Base-by-base conservation (phyloP, 2,329 filamentous ascomycete genomes). In the Ophiostoma piceae region DNA sequence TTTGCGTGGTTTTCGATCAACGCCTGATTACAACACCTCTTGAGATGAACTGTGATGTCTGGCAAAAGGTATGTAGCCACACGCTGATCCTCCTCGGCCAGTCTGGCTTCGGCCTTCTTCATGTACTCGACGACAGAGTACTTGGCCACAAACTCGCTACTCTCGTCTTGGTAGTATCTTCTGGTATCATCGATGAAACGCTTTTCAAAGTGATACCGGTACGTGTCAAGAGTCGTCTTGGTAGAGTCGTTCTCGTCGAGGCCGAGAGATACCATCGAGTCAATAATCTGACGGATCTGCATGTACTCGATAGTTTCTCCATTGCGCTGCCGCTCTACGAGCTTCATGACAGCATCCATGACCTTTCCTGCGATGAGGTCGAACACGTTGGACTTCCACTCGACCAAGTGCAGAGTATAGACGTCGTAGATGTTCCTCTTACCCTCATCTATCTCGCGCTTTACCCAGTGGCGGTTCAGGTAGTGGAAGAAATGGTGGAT, bases 101-200 rank as follows among this genome's bases (percentile, higher is more conserved):
- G 81, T 41, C 95, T 89, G 60, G 88, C 81, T 80, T 98, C 94
- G 0, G 95, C 96, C 85, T 99, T 99, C 84, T 98, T 98, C 95
- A 99, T 98, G 81, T 98, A 99, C 77, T 99, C 95, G 43, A 99
- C 94, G 3, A 99, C 93, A 73, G 91, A 96, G 78, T 99, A 99
- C 79, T 98, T 94, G 12, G 93, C 92, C 43, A 99, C 88, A 77
- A 99, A 99, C 73, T 93, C 90, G 75, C 92, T 92, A 26, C 95
- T 98, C 79, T 99, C 96, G 65, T 90, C 89, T 75, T 92, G 85
- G 79, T 99, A 99, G 81, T 97, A 99, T 39, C 84, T 82, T 75
- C 87, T 88, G 11, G 95, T 99, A 2, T 93, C 92, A 6, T 85
- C 84, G 68, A 99, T 85, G 84, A 97, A 99, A 0, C 96, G 95